Evolutionary conservation across 805 yeast genomes (phyloP).

Genomic region (Barnettozyma californica): DNA sequence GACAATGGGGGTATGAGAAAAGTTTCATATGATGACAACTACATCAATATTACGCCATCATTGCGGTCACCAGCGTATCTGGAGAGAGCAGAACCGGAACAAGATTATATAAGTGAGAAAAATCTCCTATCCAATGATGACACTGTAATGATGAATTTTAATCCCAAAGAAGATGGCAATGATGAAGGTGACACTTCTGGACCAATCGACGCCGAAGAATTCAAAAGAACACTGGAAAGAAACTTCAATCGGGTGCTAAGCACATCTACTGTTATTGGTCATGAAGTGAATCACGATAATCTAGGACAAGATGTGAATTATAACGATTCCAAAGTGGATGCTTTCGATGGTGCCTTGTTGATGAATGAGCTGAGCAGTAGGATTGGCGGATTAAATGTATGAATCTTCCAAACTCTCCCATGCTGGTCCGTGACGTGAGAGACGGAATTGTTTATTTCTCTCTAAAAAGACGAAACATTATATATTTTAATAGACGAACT

Average conservation of each 20-base stretch:
- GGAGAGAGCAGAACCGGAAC: background rate
- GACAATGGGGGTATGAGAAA: conserved; percentile 4
- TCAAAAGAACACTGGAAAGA: conserved; percentile 17
- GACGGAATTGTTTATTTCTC: too few species aligned
- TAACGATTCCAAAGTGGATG: conserved; percentile 12
- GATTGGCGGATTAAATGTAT: conserved; percentile 3
- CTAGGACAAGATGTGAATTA: conserved; percentile 3
- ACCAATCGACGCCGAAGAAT: conserved; percentile 12
- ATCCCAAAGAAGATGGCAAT: conserved; percentile 5
- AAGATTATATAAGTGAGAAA: conserved; percentile 15
- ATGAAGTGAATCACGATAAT: background rate
- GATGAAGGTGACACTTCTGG: background rate
- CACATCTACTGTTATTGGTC: conserved; percentile 3
- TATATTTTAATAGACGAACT: background rate
- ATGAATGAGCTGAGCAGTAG: conserved; percentile 17
- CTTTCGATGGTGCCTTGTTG: conserved; percentile 9
- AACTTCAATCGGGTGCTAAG: conserved; percentile 15
- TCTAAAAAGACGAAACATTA: background rate
- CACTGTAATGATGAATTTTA: conserved; percentile 18
- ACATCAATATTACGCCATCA: conserved; percentile 11
- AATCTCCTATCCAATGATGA: conserved; percentile 23
- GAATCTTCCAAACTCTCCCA: conserved; percentile 5
- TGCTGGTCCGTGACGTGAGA: conserved; percentile 6
- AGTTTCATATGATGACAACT: conserved; percentile 21
- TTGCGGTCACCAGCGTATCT: conserved; percentile 7